Evolutionary conservation across 2,329 filamentous ascomycete species (phyloP).

Genomic region (Ilyonectria robusta): DNA sequence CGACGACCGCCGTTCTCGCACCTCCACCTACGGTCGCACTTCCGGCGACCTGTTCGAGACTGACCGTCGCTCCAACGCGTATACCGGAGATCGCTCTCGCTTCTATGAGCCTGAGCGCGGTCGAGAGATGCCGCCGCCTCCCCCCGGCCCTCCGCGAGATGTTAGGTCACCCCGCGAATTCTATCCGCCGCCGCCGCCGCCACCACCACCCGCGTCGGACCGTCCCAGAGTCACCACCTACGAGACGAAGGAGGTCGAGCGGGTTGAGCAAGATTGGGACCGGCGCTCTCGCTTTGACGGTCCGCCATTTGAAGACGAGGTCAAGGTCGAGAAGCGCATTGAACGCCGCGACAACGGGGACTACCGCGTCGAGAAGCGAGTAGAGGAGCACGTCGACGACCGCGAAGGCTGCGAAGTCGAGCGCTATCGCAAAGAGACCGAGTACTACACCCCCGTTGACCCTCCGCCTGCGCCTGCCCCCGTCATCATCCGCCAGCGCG

Average conservation of each 20-base stretch:
- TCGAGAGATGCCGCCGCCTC: constrained; percentile 42
- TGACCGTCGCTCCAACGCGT: constrained; percentile 60
- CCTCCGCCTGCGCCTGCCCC: constrained; percentile 61
- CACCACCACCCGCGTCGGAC: constrained; percentile 46
- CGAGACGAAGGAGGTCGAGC: constrained; percentile 54
- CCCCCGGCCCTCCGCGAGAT: constrained; percentile 30
- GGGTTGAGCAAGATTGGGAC: constrained; percentile 62
- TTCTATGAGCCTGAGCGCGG: constrained; percentile 64
- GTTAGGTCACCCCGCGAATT: constrained; percentile 41
- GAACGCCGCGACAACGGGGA: constrained; percentile 63
- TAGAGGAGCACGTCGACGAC: constrained; percentile 65
- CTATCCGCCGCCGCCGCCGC: constrained; percentile 41
- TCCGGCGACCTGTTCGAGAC: constrained; percentile 59
- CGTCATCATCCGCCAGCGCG: constrained; percentile 70
- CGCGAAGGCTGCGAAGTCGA: constrained; percentile 66
- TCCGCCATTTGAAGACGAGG: constrained; percentile 62
- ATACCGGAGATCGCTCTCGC: constrained; percentile 55
- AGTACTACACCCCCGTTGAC: constrained; percentile 70
- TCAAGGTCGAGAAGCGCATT: constrained; percentile 67
- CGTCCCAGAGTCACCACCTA: constrained; percentile 54
- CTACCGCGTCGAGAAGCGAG: constrained; percentile 65
- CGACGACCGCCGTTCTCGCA: constrained; percentile 62
- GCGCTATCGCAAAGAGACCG: constrained; percentile 73
- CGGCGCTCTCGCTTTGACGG: constrained; percentile 57
- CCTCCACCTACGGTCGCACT: constrained; percentile 56